Conservation (phyloP, 805 yeast species). For the Yarrowia divulgata region DNA sequence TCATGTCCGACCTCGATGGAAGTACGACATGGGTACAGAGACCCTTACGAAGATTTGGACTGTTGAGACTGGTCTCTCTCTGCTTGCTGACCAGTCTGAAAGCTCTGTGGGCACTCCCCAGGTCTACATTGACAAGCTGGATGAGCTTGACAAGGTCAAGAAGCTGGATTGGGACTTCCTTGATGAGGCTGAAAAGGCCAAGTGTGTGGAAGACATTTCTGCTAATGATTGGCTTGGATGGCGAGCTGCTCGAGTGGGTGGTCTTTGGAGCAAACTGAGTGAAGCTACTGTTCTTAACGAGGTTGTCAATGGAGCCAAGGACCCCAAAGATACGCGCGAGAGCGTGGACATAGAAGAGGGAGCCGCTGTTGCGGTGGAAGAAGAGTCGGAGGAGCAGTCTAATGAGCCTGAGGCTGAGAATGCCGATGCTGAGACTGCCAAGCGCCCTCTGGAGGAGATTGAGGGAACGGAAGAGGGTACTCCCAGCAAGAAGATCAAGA, state of each 20-base stretch:
- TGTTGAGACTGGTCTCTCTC: conserved; percentile 53
- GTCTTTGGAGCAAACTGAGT: conserved; percentile 52
- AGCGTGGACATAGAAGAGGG: conserved; percentile 24
- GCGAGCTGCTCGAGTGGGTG: conserved; percentile 52
- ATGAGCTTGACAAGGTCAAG: conserved; percentile 37
- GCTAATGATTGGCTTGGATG: conserved; percentile 55
- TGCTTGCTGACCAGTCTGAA: conserved; percentile 43
- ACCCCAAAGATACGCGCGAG: conserved; percentile 1
- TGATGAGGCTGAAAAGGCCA: conserved; percentile 41
- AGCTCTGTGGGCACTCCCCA: conserved; percentile 45
- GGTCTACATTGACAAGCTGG: conserved; percentile 41
- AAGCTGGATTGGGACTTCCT: conserved; percentile 38
- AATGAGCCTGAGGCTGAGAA: neutral
- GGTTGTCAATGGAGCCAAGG: conserved; percentile 9
- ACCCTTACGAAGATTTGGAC: conserved; percentile 52
- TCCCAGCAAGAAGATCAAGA: conserved; percentile 11
- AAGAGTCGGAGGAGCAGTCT: neutral
- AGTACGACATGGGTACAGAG: conserved; percentile 49
- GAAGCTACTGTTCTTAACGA: conserved; percentile 42
- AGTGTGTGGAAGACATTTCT: conserved; percentile 42
- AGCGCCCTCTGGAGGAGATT: conserved; percentile 14
- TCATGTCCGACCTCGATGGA: conserved; percentile 45
- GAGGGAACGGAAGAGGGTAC: conserved; percentile 11
- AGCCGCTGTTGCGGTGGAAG: neutral
- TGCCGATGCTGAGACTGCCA: neutral